phyloP scores from a whole-genome alignment of 371 early-diverging fungal genomes.

The Lichtheimia ramosa region DNA sequence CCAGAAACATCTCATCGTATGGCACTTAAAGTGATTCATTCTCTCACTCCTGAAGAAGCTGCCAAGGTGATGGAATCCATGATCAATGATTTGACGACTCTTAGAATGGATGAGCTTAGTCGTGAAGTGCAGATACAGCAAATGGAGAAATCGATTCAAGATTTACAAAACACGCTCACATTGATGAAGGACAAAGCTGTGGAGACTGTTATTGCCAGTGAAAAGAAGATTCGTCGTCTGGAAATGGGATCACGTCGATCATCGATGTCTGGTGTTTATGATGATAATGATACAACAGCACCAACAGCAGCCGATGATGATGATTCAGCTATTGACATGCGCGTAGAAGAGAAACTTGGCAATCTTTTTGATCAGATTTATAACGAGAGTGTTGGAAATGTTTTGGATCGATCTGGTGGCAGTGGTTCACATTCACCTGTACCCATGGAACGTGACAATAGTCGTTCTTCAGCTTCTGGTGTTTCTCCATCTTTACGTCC shows the following conservation, averaged over 20 bases:
- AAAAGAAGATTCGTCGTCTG: conserved; percentile 67
- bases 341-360: conserved; percentile 34
- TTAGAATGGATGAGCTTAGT: conserved; percentile 62
- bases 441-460: no score
- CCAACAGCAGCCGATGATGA: conserved; percentile 16
- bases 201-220: conserved; percentile 69
- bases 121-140: conserved; percentile 58
- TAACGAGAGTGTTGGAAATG: conserved; percentile 46
- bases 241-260: conserved; percentile 31
- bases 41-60: conserved; percentile 67
- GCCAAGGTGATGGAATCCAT: conserved; percentile 70
- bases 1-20: conserved; percentile 60
- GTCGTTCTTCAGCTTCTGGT: no score
- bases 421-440: no score
- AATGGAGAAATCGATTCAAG: conserved; percentile 69
- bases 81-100: conserved; percentile 76
- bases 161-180: conserved; percentile 69
- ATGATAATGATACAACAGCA: background rate
- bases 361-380: conserved; percentile 60
- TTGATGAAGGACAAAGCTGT: conserved; percentile 78
- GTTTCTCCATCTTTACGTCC: conserved; percentile 4
- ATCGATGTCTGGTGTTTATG: conserved; percentile 3
- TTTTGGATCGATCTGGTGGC: background rate
- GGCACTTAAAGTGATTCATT: conserved; percentile 64
- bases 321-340: conserved; percentile 45